A percentile compares a stretch with the other conserved stretches of the same genome.
phyloP scores from a whole-genome alignment of 371 early-diverging fungal species.

The Circinella umbellata region DNA sequence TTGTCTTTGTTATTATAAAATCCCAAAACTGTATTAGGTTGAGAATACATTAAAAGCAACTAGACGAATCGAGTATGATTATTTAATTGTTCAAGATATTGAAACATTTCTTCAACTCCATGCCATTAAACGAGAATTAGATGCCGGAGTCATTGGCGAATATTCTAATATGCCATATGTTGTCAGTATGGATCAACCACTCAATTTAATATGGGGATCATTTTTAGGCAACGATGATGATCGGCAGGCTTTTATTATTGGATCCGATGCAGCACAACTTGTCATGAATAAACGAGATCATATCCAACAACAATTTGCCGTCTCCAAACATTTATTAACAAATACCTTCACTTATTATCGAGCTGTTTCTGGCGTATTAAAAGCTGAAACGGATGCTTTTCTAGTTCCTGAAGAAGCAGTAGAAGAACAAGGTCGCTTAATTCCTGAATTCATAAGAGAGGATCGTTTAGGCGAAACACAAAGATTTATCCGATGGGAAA shows the following conservation, averaged over 20 bases:
- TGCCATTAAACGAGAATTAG: conserved; percentile 29
- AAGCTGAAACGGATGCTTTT: conserved; percentile 19
- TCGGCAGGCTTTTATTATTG: conserved; percentile 31
- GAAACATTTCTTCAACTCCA: conserved; percentile 37
- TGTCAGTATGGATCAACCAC: conserved; percentile 24
- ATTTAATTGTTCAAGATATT: conserved; percentile 44
- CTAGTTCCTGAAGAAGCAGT: conserved; percentile 27
- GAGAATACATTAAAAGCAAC: conserved; percentile 17
- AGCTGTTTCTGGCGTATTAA: conserved; percentile 19
- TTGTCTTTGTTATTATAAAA: not conserved
- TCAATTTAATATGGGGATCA: conserved; percentile 36
- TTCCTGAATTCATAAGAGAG: conserved; percentile 34
- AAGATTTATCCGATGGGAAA: conserved; percentile 44
- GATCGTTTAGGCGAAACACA: conserved; percentile 28
- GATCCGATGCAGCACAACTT: conserved; percentile 25
- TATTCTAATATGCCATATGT: conserved; percentile 30
- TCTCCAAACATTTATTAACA: conserved; percentile 28
- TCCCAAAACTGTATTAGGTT: conserved; percentile 17
- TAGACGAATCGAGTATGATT: conserved; percentile 31
- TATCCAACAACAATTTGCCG: conserved; percentile 17
- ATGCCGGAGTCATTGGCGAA: conserved; percentile 30
- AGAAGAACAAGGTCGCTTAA: conserved; percentile 31
- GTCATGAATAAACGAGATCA: conserved; percentile 21
- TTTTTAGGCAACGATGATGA: conserved; percentile 20
- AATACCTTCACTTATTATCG: conserved; percentile 37